A percentile compares a stretch with the other conserved stretches of the same genome.
phyloP scores from a whole-genome alignment of 2,329 filamentous ascomycete species.

The Rhynchosporium agropyri region DNA sequence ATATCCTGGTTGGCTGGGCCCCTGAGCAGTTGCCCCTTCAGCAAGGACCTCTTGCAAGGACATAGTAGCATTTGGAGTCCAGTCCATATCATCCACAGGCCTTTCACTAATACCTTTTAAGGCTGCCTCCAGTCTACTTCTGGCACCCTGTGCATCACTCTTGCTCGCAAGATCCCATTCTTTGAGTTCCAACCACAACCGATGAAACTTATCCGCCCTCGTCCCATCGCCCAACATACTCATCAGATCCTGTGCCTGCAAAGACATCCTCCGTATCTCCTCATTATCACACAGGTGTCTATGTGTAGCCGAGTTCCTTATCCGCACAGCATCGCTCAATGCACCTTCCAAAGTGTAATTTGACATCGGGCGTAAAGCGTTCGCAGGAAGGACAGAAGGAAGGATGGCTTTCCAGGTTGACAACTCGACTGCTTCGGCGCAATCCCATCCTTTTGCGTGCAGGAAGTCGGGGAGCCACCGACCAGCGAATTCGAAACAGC shows the following conservation, averaged over 20 bases:
- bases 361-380: conserved; percentile 29
- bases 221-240: conserved; percentile 37
- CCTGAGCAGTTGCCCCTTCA: conserved; percentile 12
- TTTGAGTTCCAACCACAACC: conserved; percentile 32
- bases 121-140: conserved; percentile 32
- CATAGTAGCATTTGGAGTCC: conserved; percentile 38
- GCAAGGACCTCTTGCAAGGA: conserved; percentile 37
- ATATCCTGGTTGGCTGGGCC: conserved; percentile 11
- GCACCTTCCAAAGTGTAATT: conserved; percentile 30
- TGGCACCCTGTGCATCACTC: conserved; percentile 29
- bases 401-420: conserved; percentile 38
- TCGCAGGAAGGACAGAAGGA: conserved; percentile 30
- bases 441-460: conserved; percentile 35
- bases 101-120: conserved; percentile 38
- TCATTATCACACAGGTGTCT: conserved; percentile 39
- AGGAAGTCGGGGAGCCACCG: conserved; percentile 38
- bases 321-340: conserved; percentile 37
- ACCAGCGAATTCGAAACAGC: conserved; percentile 39
- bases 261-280: conserved; percentile 36
- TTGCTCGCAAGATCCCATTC: conserved; percentile 34
- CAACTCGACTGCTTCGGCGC: conserved; percentile 40
- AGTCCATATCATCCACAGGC: conserved; percentile 42
- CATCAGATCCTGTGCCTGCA: conserved; percentile 39
- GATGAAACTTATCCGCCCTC: conserved; percentile 36
- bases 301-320: conserved; percentile 40